Conservation (phyloP, 2,329 filamentous ascomycete species). For the Colletotrichum melonis region DNA sequence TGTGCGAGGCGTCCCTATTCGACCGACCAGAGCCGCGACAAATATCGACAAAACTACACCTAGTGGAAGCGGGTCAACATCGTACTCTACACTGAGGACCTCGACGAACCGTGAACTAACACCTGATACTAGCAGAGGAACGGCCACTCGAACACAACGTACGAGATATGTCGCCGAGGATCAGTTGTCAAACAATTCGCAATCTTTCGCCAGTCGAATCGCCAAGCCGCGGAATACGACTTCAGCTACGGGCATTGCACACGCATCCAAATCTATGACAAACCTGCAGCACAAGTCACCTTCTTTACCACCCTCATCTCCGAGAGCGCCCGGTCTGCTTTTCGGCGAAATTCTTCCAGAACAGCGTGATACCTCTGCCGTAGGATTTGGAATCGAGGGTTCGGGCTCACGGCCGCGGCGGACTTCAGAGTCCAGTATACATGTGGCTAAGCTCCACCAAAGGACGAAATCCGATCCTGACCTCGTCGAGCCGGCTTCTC, state of each 20-base stretch:
- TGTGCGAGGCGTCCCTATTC: constrained; percentile 46
- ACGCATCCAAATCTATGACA: constrained; percentile 49
- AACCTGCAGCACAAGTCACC: constrained; percentile 43
- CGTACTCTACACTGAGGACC: constrained; percentile 55
- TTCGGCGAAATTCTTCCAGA: constrained; percentile 81
- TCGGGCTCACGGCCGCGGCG: constrained; percentile 62
- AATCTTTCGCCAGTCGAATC: constrained; percentile 71
- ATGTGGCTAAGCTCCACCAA: constrained; percentile 61
- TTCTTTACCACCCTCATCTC: constrained; percentile 41
- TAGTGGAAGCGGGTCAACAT: constrained; percentile 43
- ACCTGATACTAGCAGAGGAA: constrained; percentile 38
- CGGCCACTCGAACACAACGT: constrained; percentile 49
- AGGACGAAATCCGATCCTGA: constrained; percentile 68
- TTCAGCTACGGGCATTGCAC: constrained; percentile 45
- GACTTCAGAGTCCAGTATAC: constrained; percentile 78
- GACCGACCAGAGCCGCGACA: constrained; percentile 50
- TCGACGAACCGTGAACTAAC: constrained; percentile 46
- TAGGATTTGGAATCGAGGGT: constrained; percentile 70
- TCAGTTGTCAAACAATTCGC: constrained; percentile 63
- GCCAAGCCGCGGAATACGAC: constrained; percentile 57
- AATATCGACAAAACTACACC: constrained; percentile 38
- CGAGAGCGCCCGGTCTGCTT: constrained; percentile 65
- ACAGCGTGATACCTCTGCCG: constrained; percentile 61
- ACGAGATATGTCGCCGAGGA: constrained; percentile 61
- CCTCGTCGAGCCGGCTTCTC: constrained; percentile 70